Evolutionary conservation across 306 rosid species (phyloP), one percentile per base, ranked within the genome.

Genomic region (Corylus heterophylla): DNA sequence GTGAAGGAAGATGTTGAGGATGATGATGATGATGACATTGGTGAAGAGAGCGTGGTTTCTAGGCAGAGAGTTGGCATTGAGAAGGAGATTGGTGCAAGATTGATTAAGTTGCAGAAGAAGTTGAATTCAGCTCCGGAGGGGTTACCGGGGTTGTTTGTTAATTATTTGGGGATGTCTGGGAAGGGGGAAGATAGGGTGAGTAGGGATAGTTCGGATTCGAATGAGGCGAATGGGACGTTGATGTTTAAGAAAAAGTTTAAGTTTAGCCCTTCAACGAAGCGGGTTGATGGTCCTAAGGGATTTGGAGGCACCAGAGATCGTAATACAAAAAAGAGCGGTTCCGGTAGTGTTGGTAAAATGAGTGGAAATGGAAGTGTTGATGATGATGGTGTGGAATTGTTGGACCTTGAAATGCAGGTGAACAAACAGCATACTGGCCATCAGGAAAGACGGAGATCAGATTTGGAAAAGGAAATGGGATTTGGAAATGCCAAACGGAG

Each of bases 61-160:
- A 75, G 81, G 76, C 74, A 52, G 17, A 88, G 61, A 52, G 68
- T 73, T 78, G 92, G 80, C 48, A 88, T 91, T 63, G 92, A 87
- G 76, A 93, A 83, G 78, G 98, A 87, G 86, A 84, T 91, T 20
- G 86, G 78, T 71, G 87, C 85, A 13, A 77, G 88, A 42, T 83
- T 91, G 82, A 52, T 69, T 55, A 88, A 81, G 75, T 80, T 93
- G 83, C 86, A 86, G 83, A 85, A 77, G 83, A 83, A 59, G 81
- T 78, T 87, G 73, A 83, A 78, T 62, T 83, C 88, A 12, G 50
- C 63, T 47, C 81, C 71, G 80, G 89, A 84, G 76, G 85, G 52
- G 75, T 20, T 77, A 13, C 58, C 75, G 20, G 87, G 77, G 18
- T 74, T 83, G 7, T 56, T 68, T 48, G 76, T 74, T 25, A 80